phyloP scores from a whole-genome alignment of 1,284 basidiomycete genomes.

The Neotropicomus parvogracilis region DNA sequence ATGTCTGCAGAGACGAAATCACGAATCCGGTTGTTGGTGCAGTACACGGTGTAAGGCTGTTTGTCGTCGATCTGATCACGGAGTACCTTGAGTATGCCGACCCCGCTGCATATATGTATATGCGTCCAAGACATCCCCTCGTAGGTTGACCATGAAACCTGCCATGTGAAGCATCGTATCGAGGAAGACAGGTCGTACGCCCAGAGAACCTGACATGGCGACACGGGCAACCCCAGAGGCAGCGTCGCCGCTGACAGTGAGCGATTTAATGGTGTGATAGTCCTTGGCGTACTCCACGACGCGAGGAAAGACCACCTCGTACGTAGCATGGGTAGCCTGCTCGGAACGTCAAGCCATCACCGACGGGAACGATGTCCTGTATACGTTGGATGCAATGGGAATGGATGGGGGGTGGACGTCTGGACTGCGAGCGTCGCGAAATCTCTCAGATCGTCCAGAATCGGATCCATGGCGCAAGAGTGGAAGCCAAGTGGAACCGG shows the following conservation, averaged over 20 bases:
- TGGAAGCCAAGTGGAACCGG: conserved; percentile 62
- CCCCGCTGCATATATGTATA: conserved; percentile 62
- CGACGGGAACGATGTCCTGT: conserved; percentile 50
- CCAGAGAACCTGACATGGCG: conserved; percentile 40
- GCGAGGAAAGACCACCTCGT: conserved; percentile 64
- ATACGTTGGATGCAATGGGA: conserved; percentile 59
- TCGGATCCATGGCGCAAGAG: conserved; percentile 55
- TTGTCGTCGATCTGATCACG: conserved; percentile 40
- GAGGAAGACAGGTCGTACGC: conserved; percentile 55
- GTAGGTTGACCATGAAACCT: conserved; percentile 65
- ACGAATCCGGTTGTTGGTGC: conserved; percentile 42
- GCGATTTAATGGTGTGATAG: conserved; percentile 55
- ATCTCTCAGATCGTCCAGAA: conserved; percentile 45
- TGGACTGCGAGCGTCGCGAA: conserved; percentile 36
- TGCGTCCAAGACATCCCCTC: conserved; percentile 45
- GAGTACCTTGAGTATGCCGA: conserved; percentile 47
- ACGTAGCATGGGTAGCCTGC: conserved; percentile 54
- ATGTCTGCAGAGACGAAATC: conserved; percentile 47
- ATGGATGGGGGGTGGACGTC: too few species aligned
- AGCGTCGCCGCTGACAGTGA: conserved; percentile 48
- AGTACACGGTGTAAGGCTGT: conserved; percentile 49
- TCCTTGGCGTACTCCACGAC: conserved; percentile 60
- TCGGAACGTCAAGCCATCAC: conserved; percentile 47
- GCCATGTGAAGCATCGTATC: conserved; percentile 66
- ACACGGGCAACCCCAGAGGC: conserved; percentile 53